Conservation (phyloP, 306 rosid species). For the Vachellia pachyceras region DNA sequence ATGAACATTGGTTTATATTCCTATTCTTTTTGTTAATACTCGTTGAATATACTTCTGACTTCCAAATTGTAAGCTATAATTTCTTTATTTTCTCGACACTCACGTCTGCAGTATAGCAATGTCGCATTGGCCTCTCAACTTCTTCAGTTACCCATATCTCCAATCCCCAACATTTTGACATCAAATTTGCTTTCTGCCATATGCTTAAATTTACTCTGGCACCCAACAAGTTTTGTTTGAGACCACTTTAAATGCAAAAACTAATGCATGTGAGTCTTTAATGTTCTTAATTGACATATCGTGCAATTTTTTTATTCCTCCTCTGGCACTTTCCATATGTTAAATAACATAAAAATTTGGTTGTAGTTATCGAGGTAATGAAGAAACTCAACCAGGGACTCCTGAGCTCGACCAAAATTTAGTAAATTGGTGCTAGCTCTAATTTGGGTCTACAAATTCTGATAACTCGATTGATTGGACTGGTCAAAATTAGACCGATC, state of each 20-base stretch:
- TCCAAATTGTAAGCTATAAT: conserved; percentile 7
- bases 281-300: conserved; percentile 10
- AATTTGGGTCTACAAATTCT: not conserved
- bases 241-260: conserved; percentile 37
- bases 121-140: not conserved
- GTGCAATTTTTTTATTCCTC: not conserved
- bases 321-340: not conserved
- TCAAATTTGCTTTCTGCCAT: conserved; percentile 16
- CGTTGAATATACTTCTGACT: conserved; percentile 20
- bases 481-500: not conserved
- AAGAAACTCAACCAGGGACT: not conserved
- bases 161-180: not conserved
- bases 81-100: not conserved
- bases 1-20: conserved; percentile 16
- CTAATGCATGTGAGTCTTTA: conserved; percentile 23
- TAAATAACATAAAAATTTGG: not conserved
- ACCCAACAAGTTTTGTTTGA: conserved; percentile 39
- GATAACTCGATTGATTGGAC: not conserved
- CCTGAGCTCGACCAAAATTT: not conserved
- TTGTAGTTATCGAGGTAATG: not conserved
- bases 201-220: conserved; percentile 48
- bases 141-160: not conserved
- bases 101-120: not conserved
- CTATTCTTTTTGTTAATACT: conserved; percentile 7
- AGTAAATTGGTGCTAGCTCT: not conserved